Evolutionary conservation across 2,329 filamentous ascomycete genomes (phyloP).

Genomic region (Epicoccum nigrum): DNA sequence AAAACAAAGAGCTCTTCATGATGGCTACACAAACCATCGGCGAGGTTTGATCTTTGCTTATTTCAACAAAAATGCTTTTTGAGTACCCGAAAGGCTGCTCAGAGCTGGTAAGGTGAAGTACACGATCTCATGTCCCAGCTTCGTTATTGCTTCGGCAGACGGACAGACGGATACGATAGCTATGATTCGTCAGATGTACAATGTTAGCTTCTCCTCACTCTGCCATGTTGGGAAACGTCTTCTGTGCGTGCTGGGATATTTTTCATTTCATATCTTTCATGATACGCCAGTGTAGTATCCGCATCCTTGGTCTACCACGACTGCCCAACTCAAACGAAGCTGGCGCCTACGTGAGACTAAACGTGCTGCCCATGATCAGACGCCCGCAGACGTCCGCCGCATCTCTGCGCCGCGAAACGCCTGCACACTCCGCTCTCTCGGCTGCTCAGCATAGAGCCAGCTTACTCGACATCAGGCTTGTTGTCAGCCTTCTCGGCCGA

Average conservation of each 20-base stretch:
- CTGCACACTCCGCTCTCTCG: conserved; percentile 25
- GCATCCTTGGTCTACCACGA: conserved; percentile 36
- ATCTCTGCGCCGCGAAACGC: conserved; percentile 24
- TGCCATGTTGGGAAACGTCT: not conserved
- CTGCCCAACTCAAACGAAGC: conserved; percentile 31
- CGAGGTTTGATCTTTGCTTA: too few species aligned
- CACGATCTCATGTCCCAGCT: too few species aligned
- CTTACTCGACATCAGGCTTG: conserved; percentile 81
- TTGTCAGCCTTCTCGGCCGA: conserved; percentile 52
- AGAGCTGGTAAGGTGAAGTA: too few species aligned
- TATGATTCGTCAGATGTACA: too few species aligned
- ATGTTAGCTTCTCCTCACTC: not conserved
- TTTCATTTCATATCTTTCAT: conserved; percentile 46
- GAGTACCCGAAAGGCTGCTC: too few species aligned
- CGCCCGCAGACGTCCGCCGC: conserved; percentile 25
- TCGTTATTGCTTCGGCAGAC: too few species aligned
- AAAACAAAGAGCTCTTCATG: too few species aligned
- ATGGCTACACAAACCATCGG: too few species aligned
- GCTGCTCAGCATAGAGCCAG: conserved; percentile 16
- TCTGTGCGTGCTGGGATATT: conserved; percentile 37
- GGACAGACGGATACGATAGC: too few species aligned
- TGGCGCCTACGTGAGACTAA: conserved; percentile 26
- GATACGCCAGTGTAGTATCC: conserved; percentile 42
- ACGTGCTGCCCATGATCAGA: conserved; percentile 7
- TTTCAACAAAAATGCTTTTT: too few species aligned